phyloP scores from a whole-genome alignment of 2,329 filamentous ascomycete genomes.

The Lecanicillium sp. region DNA sequence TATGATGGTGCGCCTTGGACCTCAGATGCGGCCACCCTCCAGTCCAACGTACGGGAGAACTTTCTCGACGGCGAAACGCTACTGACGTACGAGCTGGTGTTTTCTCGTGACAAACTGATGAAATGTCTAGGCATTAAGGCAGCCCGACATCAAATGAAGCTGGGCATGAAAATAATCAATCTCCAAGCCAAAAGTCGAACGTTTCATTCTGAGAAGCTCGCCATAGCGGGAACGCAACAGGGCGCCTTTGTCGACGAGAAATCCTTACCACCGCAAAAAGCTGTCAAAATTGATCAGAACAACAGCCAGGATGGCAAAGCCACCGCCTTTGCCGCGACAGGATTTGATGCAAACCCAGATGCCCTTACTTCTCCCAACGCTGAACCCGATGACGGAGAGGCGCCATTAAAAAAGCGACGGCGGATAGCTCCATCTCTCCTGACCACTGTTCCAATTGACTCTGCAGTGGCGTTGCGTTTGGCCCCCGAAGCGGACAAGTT shows the following conservation, averaged over 20 bases:
- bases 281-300: too few relatives aligned
- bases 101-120: conserved; percentile 41
- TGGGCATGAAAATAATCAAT: conserved; percentile 50
- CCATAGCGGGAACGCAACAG: not conserved
- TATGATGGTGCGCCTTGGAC: conserved; percentile 42
- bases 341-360: too few relatives aligned
- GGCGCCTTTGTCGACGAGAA: too few relatives aligned
- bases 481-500: too few relatives aligned
- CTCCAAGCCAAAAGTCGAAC: conserved; percentile 44
- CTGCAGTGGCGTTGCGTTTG: conserved; percentile 1
- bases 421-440: conserved; percentile 17
- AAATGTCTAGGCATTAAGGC: conserved; percentile 48
- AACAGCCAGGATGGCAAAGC: too few relatives aligned
- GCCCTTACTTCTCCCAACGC: too few relatives aligned
- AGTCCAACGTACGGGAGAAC: conserved; percentile 48
- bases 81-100: conserved; percentile 47
- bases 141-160: conserved; percentile 47
- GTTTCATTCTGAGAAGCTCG: conserved; percentile 25
- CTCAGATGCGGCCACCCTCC: conserved; percentile 41
- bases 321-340: too few relatives aligned
- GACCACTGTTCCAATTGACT: conserved; percentile 12
- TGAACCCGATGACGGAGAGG: not conserved
- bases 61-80: conserved; percentile 59
- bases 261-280: too few relatives aligned
- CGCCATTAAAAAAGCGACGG: conserved; percentile 17